These are phyloP conservation scores for Entrophospora sp. DNA, from an alignment of 192 early-diverging fungal genomes.

Conservation along the genomic window DNA sequence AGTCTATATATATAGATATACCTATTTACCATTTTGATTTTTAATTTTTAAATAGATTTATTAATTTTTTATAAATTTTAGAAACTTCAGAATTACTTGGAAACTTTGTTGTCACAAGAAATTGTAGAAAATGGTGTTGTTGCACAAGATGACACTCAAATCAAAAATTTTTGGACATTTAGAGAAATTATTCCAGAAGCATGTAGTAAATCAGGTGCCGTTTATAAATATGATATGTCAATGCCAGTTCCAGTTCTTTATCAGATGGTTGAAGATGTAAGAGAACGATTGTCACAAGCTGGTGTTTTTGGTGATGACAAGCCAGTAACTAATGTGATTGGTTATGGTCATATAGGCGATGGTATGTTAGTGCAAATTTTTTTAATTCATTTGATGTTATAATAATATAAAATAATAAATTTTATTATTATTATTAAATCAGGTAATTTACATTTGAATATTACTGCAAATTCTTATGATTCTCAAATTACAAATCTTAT, in stretches of 20 bases:
- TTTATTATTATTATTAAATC: background rate
- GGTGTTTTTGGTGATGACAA: conserved; percentile 51
- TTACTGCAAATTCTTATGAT: conserved; percentile 57
- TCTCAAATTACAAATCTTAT: conserved; percentile 55
- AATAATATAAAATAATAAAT: conserved; percentile 1
- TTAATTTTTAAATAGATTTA: background rate
- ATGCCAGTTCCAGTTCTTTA: conserved; percentile 85
- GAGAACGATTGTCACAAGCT: conserved; percentile 45
- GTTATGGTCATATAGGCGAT: conserved; percentile 97
- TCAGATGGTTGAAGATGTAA: conserved; percentile 73
- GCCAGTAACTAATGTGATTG: conserved; percentile 67
- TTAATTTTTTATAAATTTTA: background rate
- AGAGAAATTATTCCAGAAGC: conserved; percentile 95
- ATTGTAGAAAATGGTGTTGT: conserved; percentile 81
- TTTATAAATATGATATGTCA: conserved; percentile 95
- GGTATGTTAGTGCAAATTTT: conserved; percentile 36
- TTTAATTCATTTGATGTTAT: conserved; percentile 12
- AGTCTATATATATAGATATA: background rate
- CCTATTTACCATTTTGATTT: too few species aligned
- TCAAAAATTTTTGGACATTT: conserved; percentile 74
- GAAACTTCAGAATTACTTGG: conserved; percentile 71
- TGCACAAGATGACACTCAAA: conserved; percentile 83
- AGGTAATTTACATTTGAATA: conserved; percentile 88
- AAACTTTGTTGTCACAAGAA: conserved; percentile 65
- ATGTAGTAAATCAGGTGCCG: conserved; percentile 73